Evolutionary conservation across 2,329 filamentous ascomycete species (phyloP).

Genomic region (Penicillium frequentans): DNA sequence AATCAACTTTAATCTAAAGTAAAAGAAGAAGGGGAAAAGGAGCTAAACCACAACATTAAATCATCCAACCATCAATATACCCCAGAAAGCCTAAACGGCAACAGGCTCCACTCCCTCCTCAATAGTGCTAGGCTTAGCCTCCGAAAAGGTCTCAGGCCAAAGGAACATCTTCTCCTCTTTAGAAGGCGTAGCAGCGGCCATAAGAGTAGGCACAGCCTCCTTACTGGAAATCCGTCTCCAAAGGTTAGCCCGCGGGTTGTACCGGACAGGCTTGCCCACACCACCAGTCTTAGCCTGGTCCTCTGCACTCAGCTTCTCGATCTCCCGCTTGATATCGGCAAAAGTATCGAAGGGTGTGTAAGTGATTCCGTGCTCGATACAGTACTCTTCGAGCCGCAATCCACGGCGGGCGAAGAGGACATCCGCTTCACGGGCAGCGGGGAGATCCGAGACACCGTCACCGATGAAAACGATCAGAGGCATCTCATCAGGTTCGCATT

Average conservation of each 20-base stretch:
- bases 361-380: constrained; percentile 59
- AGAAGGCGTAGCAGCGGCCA: constrained; percentile 51
- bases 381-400: constrained; percentile 65
- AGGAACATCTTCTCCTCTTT: constrained; percentile 63
- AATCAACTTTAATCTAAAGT: background rate
- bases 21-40: background rate
- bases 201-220: constrained; percentile 53
- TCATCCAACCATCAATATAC: background rate
- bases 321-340: constrained; percentile 62
- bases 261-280: constrained; percentile 58
- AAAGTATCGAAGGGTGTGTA: constrained; percentile 67
- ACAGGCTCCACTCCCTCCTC: constrained; percentile 7
- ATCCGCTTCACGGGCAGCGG: constrained; percentile 65
- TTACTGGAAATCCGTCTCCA: constrained; percentile 65
- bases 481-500: constrained; percentile 60
- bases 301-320: constrained; percentile 58
- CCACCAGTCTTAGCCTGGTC: constrained; percentile 63
- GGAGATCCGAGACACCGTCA: constrained; percentile 67
- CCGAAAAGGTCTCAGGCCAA: constrained; percentile 61
- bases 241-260: constrained; percentile 68
- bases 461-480: constrained; percentile 70
- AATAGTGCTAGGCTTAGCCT: constrained; percentile 38
- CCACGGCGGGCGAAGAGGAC: constrained; percentile 68
- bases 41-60: background rate
- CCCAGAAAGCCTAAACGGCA: background rate